A percentile compares a stretch with the other conserved stretches of the same genome.
phyloP scores from a whole-genome alignment of 2,329 filamentous ascomycete genomes.

The Thielaviopsis musarum region DNA sequence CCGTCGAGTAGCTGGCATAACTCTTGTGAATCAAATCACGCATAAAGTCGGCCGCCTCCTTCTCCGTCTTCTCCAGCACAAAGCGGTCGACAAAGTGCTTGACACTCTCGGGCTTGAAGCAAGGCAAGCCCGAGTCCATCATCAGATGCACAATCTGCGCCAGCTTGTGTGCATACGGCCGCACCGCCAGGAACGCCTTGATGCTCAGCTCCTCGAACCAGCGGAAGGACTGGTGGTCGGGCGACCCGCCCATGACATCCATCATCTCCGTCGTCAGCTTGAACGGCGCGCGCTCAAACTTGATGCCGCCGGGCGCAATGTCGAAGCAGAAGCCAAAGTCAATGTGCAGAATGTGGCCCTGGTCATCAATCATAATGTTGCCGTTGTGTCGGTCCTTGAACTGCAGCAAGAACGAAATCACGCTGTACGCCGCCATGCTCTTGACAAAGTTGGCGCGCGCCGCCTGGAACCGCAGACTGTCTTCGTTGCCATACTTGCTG shows the following conservation, averaged over 20 bases:
- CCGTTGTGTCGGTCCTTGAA: conserved; percentile 99
- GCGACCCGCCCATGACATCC: conserved; percentile 89
- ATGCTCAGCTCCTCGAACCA: conserved; percentile 95
- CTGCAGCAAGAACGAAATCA: conserved; percentile 90
- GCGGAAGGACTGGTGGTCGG: conserved; percentile 71
- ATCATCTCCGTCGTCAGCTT: conserved; percentile 97
- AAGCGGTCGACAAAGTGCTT: conserved; percentile 86
- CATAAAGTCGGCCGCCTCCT: conserved; percentile 92
- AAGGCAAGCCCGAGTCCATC: conserved; percentile 90
- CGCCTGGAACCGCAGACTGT: conserved; percentile 86
- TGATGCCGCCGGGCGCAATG: conserved; percentile 89
- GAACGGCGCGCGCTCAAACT: conserved; percentile 95
- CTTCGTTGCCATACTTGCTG: conserved; percentile 91
- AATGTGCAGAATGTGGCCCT: conserved; percentile 93
- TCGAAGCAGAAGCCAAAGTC: conserved; percentile 99
- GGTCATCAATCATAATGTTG: conserved; percentile 98
- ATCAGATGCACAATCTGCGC: conserved; percentile 82
- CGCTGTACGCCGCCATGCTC: conserved; percentile 94
- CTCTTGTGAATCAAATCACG: conserved; percentile 77
- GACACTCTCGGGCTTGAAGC: conserved; percentile 93
- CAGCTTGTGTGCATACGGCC: conserved; percentile 77
- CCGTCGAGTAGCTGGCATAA: conserved; percentile 78
- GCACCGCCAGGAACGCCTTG: conserved; percentile 80
- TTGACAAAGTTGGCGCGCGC: conserved; percentile 97
- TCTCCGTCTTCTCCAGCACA: conserved; percentile 76